Percentiles rank a stretch among this genome's conserved stretches.
Evolutionary conservation across 2,329 filamentous ascomycete genomes (phyloP).

Genomic region (Metarhizium rileyi): DNA sequence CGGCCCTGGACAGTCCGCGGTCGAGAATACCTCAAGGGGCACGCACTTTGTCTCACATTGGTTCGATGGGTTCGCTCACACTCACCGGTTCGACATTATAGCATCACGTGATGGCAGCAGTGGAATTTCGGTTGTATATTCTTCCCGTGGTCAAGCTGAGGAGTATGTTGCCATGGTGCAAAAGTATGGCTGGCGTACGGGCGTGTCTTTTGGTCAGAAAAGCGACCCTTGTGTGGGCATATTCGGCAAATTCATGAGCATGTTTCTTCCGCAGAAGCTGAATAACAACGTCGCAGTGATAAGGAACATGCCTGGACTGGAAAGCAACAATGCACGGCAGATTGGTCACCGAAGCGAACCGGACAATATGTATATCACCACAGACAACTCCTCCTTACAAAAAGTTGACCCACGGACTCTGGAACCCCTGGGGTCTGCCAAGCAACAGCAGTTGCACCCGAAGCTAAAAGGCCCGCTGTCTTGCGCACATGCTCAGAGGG

Average conservation of each 20-base stretch:
- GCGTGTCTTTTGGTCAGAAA: conserved; percentile 59
- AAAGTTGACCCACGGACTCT: conserved; percentile 60
- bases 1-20: conserved; percentile 56
- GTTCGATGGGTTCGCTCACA: conserved; percentile 69
- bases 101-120: conserved; percentile 21
- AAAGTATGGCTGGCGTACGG: conserved; percentile 44
- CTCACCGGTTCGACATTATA: conserved; percentile 63
- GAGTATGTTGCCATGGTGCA: conserved; percentile 50
- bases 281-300: conserved; percentile 59
- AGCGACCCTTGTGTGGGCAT: conserved; percentile 65
- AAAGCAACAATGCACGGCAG: conserved; percentile 6
- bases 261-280: conserved; percentile 34
- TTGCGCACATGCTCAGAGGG: conserved; percentile 61
- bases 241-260: conserved; percentile 60
- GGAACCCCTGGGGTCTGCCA: conserved; percentile 57
- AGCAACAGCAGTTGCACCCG: conserved; percentile 55
- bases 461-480: conserved; percentile 57
- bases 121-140: conserved; percentile 48
- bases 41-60: conserved; percentile 59
- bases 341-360: conserved; percentile 25
- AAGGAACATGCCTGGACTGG: conserved; percentile 51
- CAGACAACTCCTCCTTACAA: conserved; percentile 47
- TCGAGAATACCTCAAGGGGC: conserved; percentile 49
- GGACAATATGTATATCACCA: conserved; percentile 11
- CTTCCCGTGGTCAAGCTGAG: conserved; percentile 60